Conservation (phyloP, 2,329 filamentous ascomycete genomes). For the Epichloe uncinata region DNA sequence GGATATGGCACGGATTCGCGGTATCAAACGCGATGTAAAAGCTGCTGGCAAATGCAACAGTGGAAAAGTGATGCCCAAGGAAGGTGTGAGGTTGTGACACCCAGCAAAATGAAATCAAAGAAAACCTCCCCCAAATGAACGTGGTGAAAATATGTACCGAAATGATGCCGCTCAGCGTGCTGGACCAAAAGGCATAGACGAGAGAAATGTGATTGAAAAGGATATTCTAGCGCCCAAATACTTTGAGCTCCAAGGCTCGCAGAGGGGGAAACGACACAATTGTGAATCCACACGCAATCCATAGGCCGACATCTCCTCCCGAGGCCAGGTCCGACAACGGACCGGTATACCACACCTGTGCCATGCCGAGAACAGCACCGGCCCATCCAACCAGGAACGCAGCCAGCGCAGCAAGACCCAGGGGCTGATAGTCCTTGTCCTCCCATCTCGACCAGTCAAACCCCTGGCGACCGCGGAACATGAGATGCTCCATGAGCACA, state of each 20-base stretch:
- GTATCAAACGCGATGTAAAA: too few relatives aligned
- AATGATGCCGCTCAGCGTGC: background rate
- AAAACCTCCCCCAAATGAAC: too few relatives aligned
- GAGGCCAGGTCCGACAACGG: slow-evolving; percentile 40
- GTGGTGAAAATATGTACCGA: too few relatives aligned
- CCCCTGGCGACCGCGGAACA: slow-evolving; percentile 27
- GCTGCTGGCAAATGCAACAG: too few relatives aligned
- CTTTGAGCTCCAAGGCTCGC: slow-evolving; percentile 16
- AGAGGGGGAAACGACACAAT: slow-evolving; percentile 28
- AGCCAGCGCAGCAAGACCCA: slow-evolving; percentile 29
- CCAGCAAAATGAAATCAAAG: too few relatives aligned
- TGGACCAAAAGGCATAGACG: background rate
- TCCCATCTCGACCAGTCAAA: slow-evolving; percentile 35
- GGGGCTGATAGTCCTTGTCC: slow-evolving; percentile 28
- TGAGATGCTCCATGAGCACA: slow-evolving; percentile 28
- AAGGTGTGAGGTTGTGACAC: too few relatives aligned
- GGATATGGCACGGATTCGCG: too few relatives aligned
- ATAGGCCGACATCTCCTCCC: slow-evolving; percentile 35
- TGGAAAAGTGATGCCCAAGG: too few relatives aligned
- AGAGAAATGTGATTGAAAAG: background rate
- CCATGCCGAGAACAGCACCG: slow-evolving; percentile 44
- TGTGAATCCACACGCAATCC: slow-evolving; percentile 51
- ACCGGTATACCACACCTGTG: slow-evolving; percentile 44
- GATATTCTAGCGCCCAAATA: slow-evolving; percentile 11
- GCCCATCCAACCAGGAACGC: slow-evolving; percentile 32